phyloP scores from a whole-genome alignment of 1,139 yeast species.

The Taphrina deformans region DNA sequence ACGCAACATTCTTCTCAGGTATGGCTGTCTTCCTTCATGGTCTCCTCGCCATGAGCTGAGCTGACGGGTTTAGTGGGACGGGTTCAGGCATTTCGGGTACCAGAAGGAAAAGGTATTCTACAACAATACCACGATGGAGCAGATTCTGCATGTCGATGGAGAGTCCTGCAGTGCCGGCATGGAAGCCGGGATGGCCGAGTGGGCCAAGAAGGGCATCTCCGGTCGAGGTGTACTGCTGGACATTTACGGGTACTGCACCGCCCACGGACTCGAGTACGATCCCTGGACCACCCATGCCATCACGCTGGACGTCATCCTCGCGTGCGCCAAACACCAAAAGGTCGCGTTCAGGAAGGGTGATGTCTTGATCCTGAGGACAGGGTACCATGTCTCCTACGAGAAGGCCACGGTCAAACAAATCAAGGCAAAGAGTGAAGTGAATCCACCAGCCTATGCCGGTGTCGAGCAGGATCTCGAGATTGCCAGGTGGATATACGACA shows the following conservation, averaged over 20 bases:
- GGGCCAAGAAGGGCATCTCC: slow-evolving; percentile 44
- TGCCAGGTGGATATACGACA: slow-evolving; percentile 42
- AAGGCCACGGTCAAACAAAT: slow-evolving; percentile 38
- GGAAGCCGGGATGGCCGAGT: slow-evolving; percentile 41
- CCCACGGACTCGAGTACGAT: slow-evolving; percentile 41
- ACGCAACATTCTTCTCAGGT: slow-evolving; percentile 45
- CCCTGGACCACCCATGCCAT: slow-evolving; percentile 42
- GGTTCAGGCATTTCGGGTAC: slow-evolving; percentile 44
- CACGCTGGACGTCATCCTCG: slow-evolving; percentile 40
- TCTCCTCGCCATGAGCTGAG: neutral
- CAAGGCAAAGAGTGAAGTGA: slow-evolving; percentile 34
- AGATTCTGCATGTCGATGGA: slow-evolving; percentile 39
- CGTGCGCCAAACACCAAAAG: slow-evolving; percentile 40
- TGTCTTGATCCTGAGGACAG: slow-evolving; percentile 43
- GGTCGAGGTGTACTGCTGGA: slow-evolving; percentile 46
- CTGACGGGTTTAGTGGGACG: slow-evolving; percentile 42
- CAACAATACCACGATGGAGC: slow-evolving; percentile 42
- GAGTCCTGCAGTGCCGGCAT: slow-evolving; percentile 42
- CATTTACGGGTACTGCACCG: slow-evolving; percentile 43
- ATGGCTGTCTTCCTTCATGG: neutral
- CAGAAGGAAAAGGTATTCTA: slow-evolving; percentile 39
- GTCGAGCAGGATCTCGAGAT: slow-evolving; percentile 41
- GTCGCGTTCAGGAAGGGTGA: slow-evolving; percentile 43
- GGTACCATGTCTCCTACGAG: slow-evolving; percentile 43
- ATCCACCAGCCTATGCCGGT: slow-evolving; percentile 40